phyloP scores from a whole-genome alignment of 2,329 filamentous ascomycete species.

The Seiridium unicorne region DNA sequence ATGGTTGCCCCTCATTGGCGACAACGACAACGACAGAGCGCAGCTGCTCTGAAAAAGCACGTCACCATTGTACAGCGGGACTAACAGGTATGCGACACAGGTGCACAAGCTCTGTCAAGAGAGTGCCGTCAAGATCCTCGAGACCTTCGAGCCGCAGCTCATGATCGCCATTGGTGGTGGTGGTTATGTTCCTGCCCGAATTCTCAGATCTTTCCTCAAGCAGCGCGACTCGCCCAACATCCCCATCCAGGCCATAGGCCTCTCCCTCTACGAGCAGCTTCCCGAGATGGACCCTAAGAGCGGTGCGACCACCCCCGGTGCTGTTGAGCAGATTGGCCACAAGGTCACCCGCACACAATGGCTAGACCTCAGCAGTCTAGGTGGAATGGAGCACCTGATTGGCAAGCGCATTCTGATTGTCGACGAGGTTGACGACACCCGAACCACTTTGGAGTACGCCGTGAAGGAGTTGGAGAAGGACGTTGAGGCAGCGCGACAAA shows the following conservation, averaged over 20 bases:
- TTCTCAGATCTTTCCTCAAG: constrained; percentile 97
- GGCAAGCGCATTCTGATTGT: constrained; percentile 82
- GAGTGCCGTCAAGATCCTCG: constrained; percentile 76
- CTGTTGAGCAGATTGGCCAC: constrained; percentile 78
- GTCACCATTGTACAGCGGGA: not conserved
- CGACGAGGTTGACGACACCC: constrained; percentile 82
- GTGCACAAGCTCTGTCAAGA: constrained; percentile 97
- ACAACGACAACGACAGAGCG: too few species aligned
- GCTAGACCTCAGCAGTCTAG: constrained; percentile 75
- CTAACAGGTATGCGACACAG: constrained; percentile 42
- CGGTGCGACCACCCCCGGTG: constrained; percentile 34
- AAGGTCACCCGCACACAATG: constrained; percentile 98
- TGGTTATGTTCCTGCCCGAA: constrained; percentile 94
- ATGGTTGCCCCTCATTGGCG: not conserved
- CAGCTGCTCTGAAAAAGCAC: too few species aligned
- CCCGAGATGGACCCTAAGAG: constrained; percentile 50
- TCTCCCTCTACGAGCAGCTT: constrained; percentile 93
- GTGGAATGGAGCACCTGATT: constrained; percentile 73
- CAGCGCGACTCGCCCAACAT: constrained; percentile 85
- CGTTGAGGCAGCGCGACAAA: constrained; percentile 75
- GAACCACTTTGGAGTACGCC: constrained; percentile 78
- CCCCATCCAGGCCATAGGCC: constrained; percentile 96
- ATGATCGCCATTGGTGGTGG: constrained; percentile 99
- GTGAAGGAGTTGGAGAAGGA: constrained; percentile 84
- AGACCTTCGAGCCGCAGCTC: constrained; percentile 85